Percentiles rank a stretch among this genome's conserved stretches.
phyloP scores from a whole-genome alignment of 2,329 filamentous ascomycete genomes.

The Chaetomiaceae sp. region DNA sequence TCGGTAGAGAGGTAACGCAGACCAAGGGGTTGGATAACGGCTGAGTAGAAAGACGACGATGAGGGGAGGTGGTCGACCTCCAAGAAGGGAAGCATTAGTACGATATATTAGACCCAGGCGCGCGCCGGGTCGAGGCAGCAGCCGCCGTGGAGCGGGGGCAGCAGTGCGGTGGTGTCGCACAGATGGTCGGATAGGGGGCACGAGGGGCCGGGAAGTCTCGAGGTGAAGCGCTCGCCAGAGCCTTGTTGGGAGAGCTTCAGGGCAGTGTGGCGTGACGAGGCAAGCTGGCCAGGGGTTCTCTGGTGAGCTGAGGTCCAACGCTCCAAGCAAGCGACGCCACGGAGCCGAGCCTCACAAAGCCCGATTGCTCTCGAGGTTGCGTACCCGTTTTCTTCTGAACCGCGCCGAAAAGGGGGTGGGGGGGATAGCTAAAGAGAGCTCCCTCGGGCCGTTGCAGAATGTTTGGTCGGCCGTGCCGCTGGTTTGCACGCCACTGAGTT shows the following conservation, averaged over 20 bases:
- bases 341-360: conserved; percentile 12
- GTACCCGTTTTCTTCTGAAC: neutral
- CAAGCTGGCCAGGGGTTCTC: conserved; percentile 11
- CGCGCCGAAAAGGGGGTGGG: neutral
- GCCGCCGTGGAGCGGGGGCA: conserved; percentile 7
- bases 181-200: conserved; percentile 3
- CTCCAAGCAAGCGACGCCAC: conserved; percentile 21
- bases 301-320: conserved; percentile 18
- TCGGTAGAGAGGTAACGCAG: conserved; percentile 59
- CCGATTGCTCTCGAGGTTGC: neutral
- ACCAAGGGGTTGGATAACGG: conserved; percentile 71
- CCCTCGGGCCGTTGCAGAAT: neutral
- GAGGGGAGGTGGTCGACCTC: conserved; percentile 73
- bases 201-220: conserved; percentile 3
- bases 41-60: conserved; percentile 78
- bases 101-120: conserved; percentile 13
- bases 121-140: neutral
- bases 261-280: conserved; percentile 21
- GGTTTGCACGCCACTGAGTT: conserved; percentile 1
- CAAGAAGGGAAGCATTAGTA: conserved; percentile 45
- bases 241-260: neutral
- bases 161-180: conserved; percentile 8
- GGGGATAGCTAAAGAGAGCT: neutral
- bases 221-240: neutral
- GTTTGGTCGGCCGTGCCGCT: neutral